Conservation (phyloP, 805 yeast genomes). For the Saturnispora besseyi region DNA sequence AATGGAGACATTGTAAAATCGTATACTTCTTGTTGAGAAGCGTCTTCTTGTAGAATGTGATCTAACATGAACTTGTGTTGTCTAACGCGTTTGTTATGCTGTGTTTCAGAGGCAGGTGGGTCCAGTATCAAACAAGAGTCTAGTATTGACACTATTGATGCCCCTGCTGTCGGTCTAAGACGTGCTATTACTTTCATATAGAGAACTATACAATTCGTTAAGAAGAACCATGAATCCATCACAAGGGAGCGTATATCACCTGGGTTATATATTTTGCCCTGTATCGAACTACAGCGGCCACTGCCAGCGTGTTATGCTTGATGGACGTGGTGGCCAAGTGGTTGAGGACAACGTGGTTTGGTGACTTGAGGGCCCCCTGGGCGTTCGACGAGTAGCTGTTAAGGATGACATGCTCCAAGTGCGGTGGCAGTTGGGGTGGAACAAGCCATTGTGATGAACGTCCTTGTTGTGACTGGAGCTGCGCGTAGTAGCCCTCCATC, state of each 20-base stretch:
- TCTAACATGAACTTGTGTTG: slow-evolving; percentile 84
- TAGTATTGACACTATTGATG: slow-evolving; percentile 8
- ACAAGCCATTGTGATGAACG: slow-evolving; percentile 45
- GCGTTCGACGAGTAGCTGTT: slow-evolving; percentile 59
- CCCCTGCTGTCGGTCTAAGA: slow-evolving; percentile 1
- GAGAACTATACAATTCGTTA: not conserved
- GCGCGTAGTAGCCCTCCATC: slow-evolving; percentile 77
- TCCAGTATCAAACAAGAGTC: slow-evolving; percentile 7
- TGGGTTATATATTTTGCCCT: slow-evolving; percentile 86
- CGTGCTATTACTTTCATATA: slow-evolving; percentile 2
- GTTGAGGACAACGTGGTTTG: slow-evolving; percentile 88
- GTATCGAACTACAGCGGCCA: slow-evolving; percentile 84
- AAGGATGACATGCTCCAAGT: slow-evolving; percentile 84
- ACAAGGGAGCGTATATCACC: slow-evolving; percentile 81
- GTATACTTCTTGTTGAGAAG: slow-evolving; percentile 63
- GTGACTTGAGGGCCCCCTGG: slow-evolving; percentile 81
- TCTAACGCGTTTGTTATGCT: slow-evolving; percentile 38
- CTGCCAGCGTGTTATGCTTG: slow-evolving; percentile 88
- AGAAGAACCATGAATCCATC: slow-evolving; percentile 22
- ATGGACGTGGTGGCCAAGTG: slow-evolving; percentile 94
- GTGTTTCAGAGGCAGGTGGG: slow-evolving; percentile 1
- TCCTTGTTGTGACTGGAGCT: slow-evolving; percentile 40
- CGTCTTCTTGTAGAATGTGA: slow-evolving; percentile 55
- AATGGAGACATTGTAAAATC: slow-evolving; percentile 59
- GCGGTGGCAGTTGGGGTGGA: slow-evolving; percentile 97